Evolutionary conservation across 331 rosid species (phyloP), one percentile per base, ranked within the genome.

Genomic region (Rosa hybrid): DNA sequence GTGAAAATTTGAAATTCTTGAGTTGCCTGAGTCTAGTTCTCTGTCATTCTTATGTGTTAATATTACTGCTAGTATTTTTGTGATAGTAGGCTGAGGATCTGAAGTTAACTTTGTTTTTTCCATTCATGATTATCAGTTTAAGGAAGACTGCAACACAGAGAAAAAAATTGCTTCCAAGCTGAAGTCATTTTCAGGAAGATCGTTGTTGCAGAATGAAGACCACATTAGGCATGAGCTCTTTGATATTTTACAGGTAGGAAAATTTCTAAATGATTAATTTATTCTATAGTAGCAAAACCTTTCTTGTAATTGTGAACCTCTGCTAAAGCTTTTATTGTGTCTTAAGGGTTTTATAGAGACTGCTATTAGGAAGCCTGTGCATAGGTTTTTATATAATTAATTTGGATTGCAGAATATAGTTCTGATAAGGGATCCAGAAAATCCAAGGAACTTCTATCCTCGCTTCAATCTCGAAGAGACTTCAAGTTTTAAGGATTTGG

Each of bases 381-480:
- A 12, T 17, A 60, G 57, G 17, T 73, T 83, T 77, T 78, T 56
- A 62, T 81, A n/a, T 76, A 34, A 75, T 74, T 53, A 82, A 27
- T 76, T 86, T 59, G 63, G 76, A 59, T 82, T 88, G 89, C 92
- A 95, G 99, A 93, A 93, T 82, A 85, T 95, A 76, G 97, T 91
- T 87, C 91, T 95, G 41, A 89, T 95, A 64, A 89, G 86, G 78
- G 98, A 93, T 85, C 91, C 93, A 42, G 98, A 95, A 85, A 87
- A 93, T 87, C 93, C 90, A 79, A 87, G 79, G 80, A 88, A 84
- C 73, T 95, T 95, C 82, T 93, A 90, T 83, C 99, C 99, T 77
- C 99, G 99, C 63, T 95, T 95, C 90, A 93, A 95, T 91, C 81
- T 95, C 27, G 99, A 95, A 87, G 97, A 93, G 69, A 93, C 96